phyloP scores from a whole-genome alignment of 1,284 basidiomycete species.

The Rhodotorula sp. region DNA sequence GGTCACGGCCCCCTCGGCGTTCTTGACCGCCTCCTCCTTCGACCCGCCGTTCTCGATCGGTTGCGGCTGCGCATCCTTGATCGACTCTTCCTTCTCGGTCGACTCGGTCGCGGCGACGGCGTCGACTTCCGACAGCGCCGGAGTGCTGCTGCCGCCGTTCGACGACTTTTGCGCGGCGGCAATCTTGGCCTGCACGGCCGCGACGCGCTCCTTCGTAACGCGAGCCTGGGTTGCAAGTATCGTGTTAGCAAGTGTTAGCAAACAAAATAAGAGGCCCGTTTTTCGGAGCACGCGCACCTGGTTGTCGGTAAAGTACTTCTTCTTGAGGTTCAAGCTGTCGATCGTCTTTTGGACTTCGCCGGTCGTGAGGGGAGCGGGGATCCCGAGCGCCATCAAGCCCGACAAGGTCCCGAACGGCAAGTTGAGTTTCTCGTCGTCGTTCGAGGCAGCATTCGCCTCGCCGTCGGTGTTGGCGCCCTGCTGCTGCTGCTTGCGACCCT shows the following conservation, averaged over 20 bases:
- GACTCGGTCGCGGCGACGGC: slow-evolving; percentile 16
- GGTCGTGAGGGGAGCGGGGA: slow-evolving; percentile 78
- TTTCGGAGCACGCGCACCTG: slow-evolving; percentile 48
- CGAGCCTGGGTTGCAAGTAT: slow-evolving; percentile 27
- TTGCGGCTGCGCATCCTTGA: slow-evolving; percentile 20
- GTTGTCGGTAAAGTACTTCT: slow-evolving; percentile 82
- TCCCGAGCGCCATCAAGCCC: slow-evolving; percentile 83
- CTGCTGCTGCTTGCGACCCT: slow-evolving; percentile 55
- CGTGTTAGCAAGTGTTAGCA: slow-evolving; percentile 45
- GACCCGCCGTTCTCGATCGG: slow-evolving; percentile 14
- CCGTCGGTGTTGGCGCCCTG: slow-evolving; percentile 11
- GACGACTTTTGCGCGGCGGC: slow-evolving; percentile 37
- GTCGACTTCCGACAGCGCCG: slow-evolving; percentile 12
- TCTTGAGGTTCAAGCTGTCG: slow-evolving; percentile 90
- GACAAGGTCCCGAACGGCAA: slow-evolving; percentile 81
- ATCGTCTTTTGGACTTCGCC: slow-evolving; percentile 80
- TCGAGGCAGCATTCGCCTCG: neutral
- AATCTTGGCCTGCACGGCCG: slow-evolving; percentile 55
- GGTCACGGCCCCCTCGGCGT: slow-evolving; percentile 2
- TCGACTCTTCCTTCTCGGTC: slow-evolving; percentile 11
- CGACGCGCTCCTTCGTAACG: slow-evolving; percentile 65
- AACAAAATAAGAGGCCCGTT: slow-evolving; percentile 45
- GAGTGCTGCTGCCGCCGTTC: neutral
- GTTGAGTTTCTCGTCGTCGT: slow-evolving; percentile 58
- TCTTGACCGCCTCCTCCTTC: slow-evolving; percentile 14